Base-by-base conservation (phyloP, 306 rosid species). In the Rubus idaeus region DNA sequence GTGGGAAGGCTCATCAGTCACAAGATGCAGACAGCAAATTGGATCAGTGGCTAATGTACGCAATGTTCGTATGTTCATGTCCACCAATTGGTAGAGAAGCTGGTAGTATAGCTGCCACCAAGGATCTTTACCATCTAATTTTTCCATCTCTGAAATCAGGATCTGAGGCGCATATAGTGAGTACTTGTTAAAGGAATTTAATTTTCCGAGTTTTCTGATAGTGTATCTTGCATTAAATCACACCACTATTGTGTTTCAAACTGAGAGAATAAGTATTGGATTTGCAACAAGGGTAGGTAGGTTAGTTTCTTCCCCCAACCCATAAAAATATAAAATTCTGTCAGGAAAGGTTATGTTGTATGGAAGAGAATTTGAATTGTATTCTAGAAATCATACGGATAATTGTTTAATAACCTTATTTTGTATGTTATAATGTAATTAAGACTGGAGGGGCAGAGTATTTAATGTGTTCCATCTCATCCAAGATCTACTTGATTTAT, bases 11-110 rank as follows among this genome's bases (percentile, higher is more conserved):
- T 82, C 96, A 96, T 85, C 96, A 83, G 63, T 89, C 97, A 8
- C 98, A 91, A 84, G 99, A 96, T 84, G 86, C 92, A 44, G 99
- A 96, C 86, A 96, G 79, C 88, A 96, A 96, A 84, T 81, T 93
- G 76, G 99, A 96, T 80, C 99, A 96, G 87, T 96, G 99, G 99
- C 96, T 93, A 76, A 89, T 93, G 96, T 96, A 96, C 78, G 90
- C 99, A 45, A 91, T 96, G 96, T 93, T 96, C 57, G 88, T 88
- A 62, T 92, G 98, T 81, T 96, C 99, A 73, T 93, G 98, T 80
- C 96, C 99, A n/a, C 94, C 99, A 50, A 77, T 57, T 75, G 79
- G 85, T 70, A 89, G 87, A 87, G 99, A 96, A 62, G 88, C 94
- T 82, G 82, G 88, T 40, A 86, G 87, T 73, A 63, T 78, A 70